Conservation (phyloP, 2,329 filamentous ascomycete species). For the Colletotrichum acutatum region DNA sequence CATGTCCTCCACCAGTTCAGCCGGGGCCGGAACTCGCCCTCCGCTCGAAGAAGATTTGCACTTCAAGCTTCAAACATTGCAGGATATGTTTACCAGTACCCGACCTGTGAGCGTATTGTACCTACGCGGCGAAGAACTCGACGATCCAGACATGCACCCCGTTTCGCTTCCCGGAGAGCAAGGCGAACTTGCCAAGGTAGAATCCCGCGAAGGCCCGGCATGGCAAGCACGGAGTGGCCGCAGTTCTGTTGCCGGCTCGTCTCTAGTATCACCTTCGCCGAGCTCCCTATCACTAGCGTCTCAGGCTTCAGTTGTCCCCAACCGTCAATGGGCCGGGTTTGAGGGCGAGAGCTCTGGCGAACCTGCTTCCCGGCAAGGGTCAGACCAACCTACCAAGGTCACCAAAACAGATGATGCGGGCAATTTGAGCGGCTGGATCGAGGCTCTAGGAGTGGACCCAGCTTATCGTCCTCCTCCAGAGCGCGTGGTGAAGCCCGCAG, state of each 20-base stretch:
- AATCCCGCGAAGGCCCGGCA: constrained; percentile 58
- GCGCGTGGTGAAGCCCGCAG: constrained; percentile 76
- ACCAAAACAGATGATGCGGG: constrained; percentile 69
- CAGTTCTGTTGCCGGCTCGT: constrained; percentile 69
- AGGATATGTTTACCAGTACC: constrained; percentile 91
- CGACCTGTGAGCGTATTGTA: constrained; percentile 82
- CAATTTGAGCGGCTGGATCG: constrained; percentile 84
- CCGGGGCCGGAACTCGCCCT: constrained; percentile 57
- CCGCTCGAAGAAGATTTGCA: constrained; percentile 80
- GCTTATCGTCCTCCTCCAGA: constrained; percentile 84
- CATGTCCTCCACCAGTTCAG: constrained; percentile 82
- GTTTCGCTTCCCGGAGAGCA: constrained; percentile 78
- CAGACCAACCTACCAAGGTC: constrained; percentile 65
- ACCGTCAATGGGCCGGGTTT: constrained; percentile 66
- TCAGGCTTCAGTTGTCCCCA: constrained; percentile 55
- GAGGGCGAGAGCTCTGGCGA: constrained; percentile 64
- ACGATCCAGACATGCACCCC: constrained; percentile 83
- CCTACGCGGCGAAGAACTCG: constrained; percentile 78
- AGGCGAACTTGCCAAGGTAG: constrained; percentile 66
- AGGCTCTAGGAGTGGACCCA: constrained; percentile 89
- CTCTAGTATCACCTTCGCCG: constrained; percentile 73
- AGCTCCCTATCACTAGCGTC: constrained; percentile 73
- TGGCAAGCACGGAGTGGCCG: constrained; percentile 65
- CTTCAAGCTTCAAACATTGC: constrained; percentile 79
- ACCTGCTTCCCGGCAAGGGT: constrained; percentile 53